These are phyloP conservation scores for Hyaloperonospora brassicae DNA, from an alignment of 352 stramenopile species.

Conservation along the genomic window DNA sequence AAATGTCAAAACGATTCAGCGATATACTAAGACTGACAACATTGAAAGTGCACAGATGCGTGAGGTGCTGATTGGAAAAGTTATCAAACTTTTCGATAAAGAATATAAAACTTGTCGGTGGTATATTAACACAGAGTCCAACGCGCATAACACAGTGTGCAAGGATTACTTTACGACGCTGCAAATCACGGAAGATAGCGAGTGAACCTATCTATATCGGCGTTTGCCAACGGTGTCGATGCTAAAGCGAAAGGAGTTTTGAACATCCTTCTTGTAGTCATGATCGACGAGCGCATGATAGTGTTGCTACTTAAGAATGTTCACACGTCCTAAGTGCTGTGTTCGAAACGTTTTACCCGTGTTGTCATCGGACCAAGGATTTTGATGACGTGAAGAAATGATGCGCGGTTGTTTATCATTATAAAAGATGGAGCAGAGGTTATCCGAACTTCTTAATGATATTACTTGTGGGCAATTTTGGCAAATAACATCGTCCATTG, in stretches of 20 bases:
- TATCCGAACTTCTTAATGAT: not conserved
- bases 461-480: constrained; percentile 11
- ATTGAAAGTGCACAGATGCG: not conserved
- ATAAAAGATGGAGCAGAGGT: constrained; percentile 10
- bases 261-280: constrained; percentile 3
- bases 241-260: constrained; percentile 10
- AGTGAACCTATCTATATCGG: constrained; percentile 1
- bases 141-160: constrained; percentile 4
- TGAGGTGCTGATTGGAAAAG: not conserved
- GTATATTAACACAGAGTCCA: constrained; percentile 16
- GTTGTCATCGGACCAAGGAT: constrained; percentile 9
- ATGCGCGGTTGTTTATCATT: constrained; percentile 5
- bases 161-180: constrained; percentile 17
- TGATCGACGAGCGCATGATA: constrained; percentile 15
- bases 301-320: constrained; percentile 7
- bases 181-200: constrained; percentile 5
- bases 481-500: constrained; percentile 6
- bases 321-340: constrained; percentile 9
- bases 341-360: constrained; percentile 13
- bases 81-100: constrained; percentile 1
- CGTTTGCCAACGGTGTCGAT: constrained; percentile 5
- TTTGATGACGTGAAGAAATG: constrained; percentile 12
- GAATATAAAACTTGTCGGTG: constrained; percentile 3
- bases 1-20: not conserved
- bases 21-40: too few species aligned